A percentile compares a stretch with the other conserved stretches of the same genome.
Evolutionary conservation across 2,329 filamentous ascomycete species (phyloP).

Genomic region (Ceratocystis papillata): DNA sequence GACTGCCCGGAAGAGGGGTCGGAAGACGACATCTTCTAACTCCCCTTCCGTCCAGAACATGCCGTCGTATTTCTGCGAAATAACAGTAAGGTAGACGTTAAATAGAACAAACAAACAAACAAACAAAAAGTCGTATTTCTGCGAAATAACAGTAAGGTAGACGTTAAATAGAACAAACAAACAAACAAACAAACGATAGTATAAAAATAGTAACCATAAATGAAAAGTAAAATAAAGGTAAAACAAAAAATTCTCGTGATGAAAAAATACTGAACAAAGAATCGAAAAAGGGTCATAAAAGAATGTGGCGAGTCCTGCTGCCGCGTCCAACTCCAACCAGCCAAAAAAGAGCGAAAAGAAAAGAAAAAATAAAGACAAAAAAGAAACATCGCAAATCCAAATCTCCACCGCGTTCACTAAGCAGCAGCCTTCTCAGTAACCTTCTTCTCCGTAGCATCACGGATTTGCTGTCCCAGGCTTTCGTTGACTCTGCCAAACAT

Average conservation of each 20-base stretch:
- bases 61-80: no score
- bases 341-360: background rate
- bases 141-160: no score
- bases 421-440: constrained; percentile 4
- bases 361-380: background rate
- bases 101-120: no score
- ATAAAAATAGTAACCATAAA: background rate
- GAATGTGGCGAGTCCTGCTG: background rate
- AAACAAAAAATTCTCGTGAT: background rate
- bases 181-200: no score
- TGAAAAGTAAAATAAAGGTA: background rate
- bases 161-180: no score
- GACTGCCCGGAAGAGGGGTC: no score
- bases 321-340: background rate
- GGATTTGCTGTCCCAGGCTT: constrained; percentile 36
- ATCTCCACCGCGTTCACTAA: background rate
- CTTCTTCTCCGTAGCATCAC: constrained; percentile 27
- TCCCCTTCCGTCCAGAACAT: no score
- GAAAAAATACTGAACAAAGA: background rate
- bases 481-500: constrained; percentile 50
- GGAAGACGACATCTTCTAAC: no score
- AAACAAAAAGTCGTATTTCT: no score
- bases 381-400: background rate
- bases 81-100: no score
- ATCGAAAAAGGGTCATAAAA: constrained; percentile 7